These are phyloP conservation scores for Cladophialophora chaetospira DNA, from an alignment of 2,329 filamentous ascomycete genomes.

Conservation along the genomic window DNA sequence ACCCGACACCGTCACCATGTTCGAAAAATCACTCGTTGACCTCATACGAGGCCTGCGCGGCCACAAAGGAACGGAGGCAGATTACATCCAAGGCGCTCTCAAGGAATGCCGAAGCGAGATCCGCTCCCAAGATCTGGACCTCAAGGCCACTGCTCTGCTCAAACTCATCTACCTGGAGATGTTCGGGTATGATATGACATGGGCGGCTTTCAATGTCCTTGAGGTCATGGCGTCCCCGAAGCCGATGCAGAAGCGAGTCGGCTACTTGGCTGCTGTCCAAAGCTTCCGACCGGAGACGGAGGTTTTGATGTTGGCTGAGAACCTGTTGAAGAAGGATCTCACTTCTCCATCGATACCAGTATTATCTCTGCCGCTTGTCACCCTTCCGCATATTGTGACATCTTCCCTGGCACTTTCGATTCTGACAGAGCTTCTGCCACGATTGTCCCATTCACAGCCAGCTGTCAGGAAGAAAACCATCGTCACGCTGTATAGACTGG, in stretches of 20 bases:
- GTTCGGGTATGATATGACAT: conserved; percentile 99
- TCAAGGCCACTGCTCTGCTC: conserved; percentile 92
- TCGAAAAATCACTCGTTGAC: conserved; percentile 98
- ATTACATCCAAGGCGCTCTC: conserved; percentile 89
- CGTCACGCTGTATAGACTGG: conserved; percentile 88
- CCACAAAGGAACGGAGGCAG: conserved; percentile 91
- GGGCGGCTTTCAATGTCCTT: conserved; percentile 96
- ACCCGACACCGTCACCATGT: conserved; percentile 60
- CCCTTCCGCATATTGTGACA: conserved; percentile 93
- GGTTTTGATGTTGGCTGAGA: conserved; percentile 95
- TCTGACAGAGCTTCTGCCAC: conserved; percentile 80
- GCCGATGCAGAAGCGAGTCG: conserved; percentile 91
- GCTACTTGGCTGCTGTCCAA: conserved; percentile 92
- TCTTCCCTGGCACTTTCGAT: conserved; percentile 88
- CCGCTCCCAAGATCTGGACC: conserved; percentile 89
- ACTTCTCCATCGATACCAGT: conserved; percentile 73
- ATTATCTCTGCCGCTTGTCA: conserved; percentile 81
- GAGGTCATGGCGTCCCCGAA: conserved; percentile 98
- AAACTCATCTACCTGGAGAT: conserved; percentile 98
- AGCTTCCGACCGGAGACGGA: conserved; percentile 95
- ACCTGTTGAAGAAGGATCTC: conserved; percentile 80
- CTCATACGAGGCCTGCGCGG: conserved; percentile 94
- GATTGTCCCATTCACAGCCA: conserved; percentile 81
- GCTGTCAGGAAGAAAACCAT: conserved; percentile 93
- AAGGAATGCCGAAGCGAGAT: conserved; percentile 96